Evolutionary conservation across 176 grass and related monocot genomes (phyloP).

Genomic region (Otatea glauca): DNA sequence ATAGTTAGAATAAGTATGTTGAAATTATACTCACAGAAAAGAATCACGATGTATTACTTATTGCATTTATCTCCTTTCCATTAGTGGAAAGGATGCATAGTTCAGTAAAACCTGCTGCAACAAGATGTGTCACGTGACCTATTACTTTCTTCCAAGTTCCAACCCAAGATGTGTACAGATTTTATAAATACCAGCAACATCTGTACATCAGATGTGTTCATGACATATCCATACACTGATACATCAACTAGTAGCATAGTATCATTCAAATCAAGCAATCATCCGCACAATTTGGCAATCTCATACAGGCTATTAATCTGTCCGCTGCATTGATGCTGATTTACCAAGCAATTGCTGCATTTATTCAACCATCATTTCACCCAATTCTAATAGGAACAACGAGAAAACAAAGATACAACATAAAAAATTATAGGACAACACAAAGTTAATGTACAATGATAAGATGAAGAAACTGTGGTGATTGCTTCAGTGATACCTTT

Average conservation of each 20-base stretch:
- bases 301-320: not conserved
- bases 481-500: not conserved
- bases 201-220: not conserved
- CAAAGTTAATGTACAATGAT: not conserved
- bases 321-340: not conserved
- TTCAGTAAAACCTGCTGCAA: not conserved
- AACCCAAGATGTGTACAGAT: not conserved
- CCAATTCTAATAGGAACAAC: not conserved
- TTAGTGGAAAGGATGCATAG: not conserved
- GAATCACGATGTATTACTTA: not conserved
- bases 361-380: not conserved
- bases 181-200: not conserved
- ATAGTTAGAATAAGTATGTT: slow-evolving; percentile 22
- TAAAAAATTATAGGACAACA: not conserved
- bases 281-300: slow-evolving; percentile 5
- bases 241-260: not conserved
- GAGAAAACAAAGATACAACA: not conserved
- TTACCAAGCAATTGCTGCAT: slow-evolving; percentile 14
- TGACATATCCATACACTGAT: not conserved
- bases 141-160: slow-evolving; percentile 33
- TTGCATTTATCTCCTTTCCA: slow-evolving; percentile 6
- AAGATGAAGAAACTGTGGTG: not conserved
- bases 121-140: not conserved
- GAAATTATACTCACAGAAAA: slow-evolving; percentile 5
- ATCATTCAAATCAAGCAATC: not conserved